phyloP scores from a whole-genome alignment of 495 filamentous ascomycete species.

The Neurospora intermedia region DNA sequence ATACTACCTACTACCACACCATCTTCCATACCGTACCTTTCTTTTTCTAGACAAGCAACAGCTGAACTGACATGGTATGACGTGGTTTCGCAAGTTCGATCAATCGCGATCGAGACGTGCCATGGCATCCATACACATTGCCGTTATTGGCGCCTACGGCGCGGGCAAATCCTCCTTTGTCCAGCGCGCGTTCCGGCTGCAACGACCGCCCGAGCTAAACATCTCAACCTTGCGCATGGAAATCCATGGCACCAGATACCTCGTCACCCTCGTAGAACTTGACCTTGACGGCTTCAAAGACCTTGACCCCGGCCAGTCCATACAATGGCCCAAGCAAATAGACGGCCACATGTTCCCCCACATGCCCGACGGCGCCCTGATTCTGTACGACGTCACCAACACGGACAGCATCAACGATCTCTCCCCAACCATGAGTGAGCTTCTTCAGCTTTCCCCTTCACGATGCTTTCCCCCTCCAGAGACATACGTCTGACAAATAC shows the following conservation, averaged over 20 bases:
- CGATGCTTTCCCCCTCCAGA: not conserved
- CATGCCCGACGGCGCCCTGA: constrained; percentile 65
- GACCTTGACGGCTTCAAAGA: constrained; percentile 51
- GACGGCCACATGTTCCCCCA: constrained; percentile 54
- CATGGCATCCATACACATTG: constrained; percentile 70
- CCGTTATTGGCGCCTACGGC: constrained; percentile 66
- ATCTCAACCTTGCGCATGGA: constrained; percentile 57
- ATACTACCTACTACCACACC: not conserved
- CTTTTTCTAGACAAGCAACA: not conserved
- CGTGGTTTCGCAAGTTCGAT: constrained; percentile 11
- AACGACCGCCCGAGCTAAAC: constrained; percentile 42
- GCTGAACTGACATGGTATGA: not conserved
- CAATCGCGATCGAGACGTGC: constrained; percentile 8
- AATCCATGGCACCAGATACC: constrained; percentile 64
- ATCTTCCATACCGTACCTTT: not conserved
- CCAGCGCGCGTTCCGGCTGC: constrained; percentile 63
- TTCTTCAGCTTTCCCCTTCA: not conserved
- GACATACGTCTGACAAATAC: not conserved
- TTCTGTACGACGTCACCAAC: constrained; percentile 79
- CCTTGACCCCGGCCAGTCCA: constrained; percentile 52
- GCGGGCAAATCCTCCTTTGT: constrained; percentile 91
- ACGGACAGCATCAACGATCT: constrained; percentile 56
- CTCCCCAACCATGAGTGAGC: constrained; percentile 63
- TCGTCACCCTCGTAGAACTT: constrained; percentile 73
- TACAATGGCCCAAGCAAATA: constrained; percentile 71